Evolutionary conservation across 179 eudicot species (phyloP).

Genomic region (Beta corolliflora): DNA sequence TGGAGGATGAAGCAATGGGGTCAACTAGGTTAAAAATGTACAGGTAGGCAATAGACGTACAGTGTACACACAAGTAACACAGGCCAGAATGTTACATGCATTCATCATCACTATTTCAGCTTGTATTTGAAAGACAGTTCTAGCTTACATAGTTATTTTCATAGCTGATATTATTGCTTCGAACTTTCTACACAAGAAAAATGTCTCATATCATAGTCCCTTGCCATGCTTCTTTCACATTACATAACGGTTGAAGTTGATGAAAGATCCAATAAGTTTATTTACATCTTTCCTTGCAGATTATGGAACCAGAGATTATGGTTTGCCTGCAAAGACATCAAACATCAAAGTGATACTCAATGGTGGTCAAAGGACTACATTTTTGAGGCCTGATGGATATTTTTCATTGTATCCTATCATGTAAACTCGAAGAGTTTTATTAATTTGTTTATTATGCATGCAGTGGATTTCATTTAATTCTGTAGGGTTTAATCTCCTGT

Average conservation of each 20-base stretch:
- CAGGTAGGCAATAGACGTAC: neutral
- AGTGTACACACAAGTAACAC: neutral
- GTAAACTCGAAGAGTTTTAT: neutral
- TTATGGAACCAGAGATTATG: constrained; percentile 56
- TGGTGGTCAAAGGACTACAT: constrained; percentile 86
- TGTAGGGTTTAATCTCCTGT: neutral
- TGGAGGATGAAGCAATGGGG: neutral
- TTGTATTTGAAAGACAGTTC: neutral
- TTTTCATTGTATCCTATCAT: constrained; percentile 96
- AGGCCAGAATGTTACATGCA: neutral
- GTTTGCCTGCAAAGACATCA: constrained; percentile 64
- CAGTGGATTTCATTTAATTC: constrained; percentile 2
- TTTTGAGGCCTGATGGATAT: constrained; percentile 92
- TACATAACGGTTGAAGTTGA: neutral
- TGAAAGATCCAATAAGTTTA: constrained; percentile 11
- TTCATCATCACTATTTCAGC: neutral
- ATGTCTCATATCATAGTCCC: neutral
- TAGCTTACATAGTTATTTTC: neutral
- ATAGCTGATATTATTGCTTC: neutral
- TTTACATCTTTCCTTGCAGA: constrained; percentile 36
- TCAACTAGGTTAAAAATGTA: neutral
- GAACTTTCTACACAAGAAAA: neutral
- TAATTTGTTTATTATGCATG: neutral
- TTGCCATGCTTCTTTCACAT: constrained; percentile 13
- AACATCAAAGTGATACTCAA: constrained; percentile 79